These are phyloP conservation scores for Gigaspora rosea DNA, from an alignment of 192 early-diverging fungal species.

Conservation along the genomic window DNA sequence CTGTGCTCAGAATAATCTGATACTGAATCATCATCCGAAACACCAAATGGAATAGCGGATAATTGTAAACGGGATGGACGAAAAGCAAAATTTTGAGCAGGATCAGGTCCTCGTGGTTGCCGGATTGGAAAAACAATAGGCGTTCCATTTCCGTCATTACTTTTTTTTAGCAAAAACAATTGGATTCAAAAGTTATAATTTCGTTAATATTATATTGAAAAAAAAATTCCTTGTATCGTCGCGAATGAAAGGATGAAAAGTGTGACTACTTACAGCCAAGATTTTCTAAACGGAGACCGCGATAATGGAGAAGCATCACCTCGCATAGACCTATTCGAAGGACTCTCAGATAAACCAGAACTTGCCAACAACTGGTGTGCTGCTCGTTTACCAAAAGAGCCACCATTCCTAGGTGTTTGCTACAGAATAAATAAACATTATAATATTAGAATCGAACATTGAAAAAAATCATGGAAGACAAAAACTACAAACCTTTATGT, in stretches of 20 bases:
- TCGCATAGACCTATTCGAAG: constrained; percentile 28
- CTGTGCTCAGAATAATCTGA: constrained; percentile 19
- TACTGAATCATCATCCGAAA: constrained; percentile 8
- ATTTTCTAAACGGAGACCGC: constrained; percentile 33
- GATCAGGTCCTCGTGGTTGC: constrained; percentile 75
- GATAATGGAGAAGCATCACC: constrained; percentile 32
- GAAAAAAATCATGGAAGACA: neutral
- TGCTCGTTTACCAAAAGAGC: constrained; percentile 29
- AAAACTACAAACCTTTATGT: constrained; percentile 16
- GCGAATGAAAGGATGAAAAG: too few relatives aligned
- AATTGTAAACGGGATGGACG: constrained; percentile 40
- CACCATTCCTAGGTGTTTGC: constrained; percentile 30
- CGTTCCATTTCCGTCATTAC: constrained; percentile 12
- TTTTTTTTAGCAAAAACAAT: neutral
- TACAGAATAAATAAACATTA: neutral
- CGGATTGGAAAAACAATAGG: constrained; percentile 67
- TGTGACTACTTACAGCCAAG: constrained; percentile 28
- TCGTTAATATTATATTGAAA: too few relatives aligned
- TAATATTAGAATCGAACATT: too few relatives aligned
- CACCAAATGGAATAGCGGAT: constrained; percentile 27
- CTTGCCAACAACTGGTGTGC: constrained; percentile 24
- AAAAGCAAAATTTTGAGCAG: constrained; percentile 70
- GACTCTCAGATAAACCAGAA: constrained; percentile 29
- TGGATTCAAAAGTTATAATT: neutral
- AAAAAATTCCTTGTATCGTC: too few relatives aligned